Evolutionary conservation across 2,329 filamentous ascomycete genomes (phyloP), one percentile per base, ranked within the genome.

Genomic region (Cadophora malorum): DNA sequence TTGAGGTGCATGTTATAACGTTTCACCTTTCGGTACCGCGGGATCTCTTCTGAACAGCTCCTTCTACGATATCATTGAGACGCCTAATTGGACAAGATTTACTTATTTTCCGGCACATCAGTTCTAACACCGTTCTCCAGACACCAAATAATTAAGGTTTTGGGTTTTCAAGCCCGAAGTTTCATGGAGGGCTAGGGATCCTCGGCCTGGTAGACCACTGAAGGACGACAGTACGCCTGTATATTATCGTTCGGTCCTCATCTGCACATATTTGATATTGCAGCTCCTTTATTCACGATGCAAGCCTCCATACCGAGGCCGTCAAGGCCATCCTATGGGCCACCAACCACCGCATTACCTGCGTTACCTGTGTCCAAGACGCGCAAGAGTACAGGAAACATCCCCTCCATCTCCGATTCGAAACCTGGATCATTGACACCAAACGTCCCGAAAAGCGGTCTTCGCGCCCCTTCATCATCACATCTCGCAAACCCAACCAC

Each of bases 291-390:
- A 33, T 38, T 47, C 59, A 65, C 25, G 28, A 69, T 55, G 31
- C 10, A 49, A 67, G 73, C 75, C 66, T 72, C 76, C 49, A 68
- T 78, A 64, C 77, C 77, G 60, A 70, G 75, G 53, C 83, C 92
- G 62, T 90, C 91, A 64, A 86, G 88, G 78, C 85, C 89, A 31
- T 89, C 90, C 21, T 83, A 89, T 74, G 90, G 89, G 67, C 91
- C 93, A 60, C 91, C 93, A 19, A 88, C 87, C 35, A 86, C 88
- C 70, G 87, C 90, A 33, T 82, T 96, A 28, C 92, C 93, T 53
- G 89, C 91, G 53, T 82, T 96, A 59, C 92, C 93, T 33, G 83
- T 91, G 21, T 80, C 84, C 56, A 96, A 93, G 80, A 88, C 90
- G 49, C 86, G 92, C 70, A 92, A 90, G 78, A 90, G 86, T 79